These are phyloP conservation scores for Trichophyton schoenleinii DNA, from an alignment of 2,329 filamentous ascomycete genomes.

Conservation along the genomic window DNA sequence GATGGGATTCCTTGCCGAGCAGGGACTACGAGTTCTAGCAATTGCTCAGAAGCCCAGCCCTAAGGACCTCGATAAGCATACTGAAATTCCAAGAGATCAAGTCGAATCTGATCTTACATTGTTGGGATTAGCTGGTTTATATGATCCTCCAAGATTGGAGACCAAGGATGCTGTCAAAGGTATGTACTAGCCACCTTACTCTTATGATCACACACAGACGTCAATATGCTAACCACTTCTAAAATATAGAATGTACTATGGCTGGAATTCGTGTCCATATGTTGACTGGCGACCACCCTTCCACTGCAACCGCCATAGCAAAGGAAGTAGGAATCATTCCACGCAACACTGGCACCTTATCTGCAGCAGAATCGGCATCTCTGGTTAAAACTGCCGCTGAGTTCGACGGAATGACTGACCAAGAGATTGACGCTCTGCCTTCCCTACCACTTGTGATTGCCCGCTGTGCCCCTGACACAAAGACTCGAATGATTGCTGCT, in stretches of 20 bases:
- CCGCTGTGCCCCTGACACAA: slow-evolving; percentile 72
- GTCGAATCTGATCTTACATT: slow-evolving; percentile 45
- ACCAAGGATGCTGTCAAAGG: slow-evolving; percentile 43
- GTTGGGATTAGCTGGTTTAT: slow-evolving; percentile 48
- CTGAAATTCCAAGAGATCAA: slow-evolving; percentile 32
- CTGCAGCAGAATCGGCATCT: slow-evolving; percentile 34
- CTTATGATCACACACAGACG: background rate
- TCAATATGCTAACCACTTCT: slow-evolving; percentile 7
- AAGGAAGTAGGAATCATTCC: slow-evolving; percentile 46
- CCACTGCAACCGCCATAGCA: slow-evolving; percentile 45
- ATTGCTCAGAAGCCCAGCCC: slow-evolving; percentile 35
- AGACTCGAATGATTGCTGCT: slow-evolving; percentile 83
- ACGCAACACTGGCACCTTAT: slow-evolving; percentile 32
- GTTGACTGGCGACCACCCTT: slow-evolving; percentile 46
- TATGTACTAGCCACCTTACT: slow-evolving; percentile 7
- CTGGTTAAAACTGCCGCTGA: slow-evolving; percentile 46
- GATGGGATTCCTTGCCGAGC: slow-evolving; percentile 45
- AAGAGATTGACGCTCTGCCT: slow-evolving; percentile 51
- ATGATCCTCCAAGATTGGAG: slow-evolving; percentile 49
- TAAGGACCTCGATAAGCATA: slow-evolving; percentile 17
- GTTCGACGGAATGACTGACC: slow-evolving; percentile 42
- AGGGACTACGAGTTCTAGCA: slow-evolving; percentile 49
- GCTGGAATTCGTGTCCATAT: slow-evolving; percentile 48
- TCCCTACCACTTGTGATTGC: slow-evolving; percentile 71
- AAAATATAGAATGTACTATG: slow-evolving; percentile 32